Conservation (phyloP, 495 filamentous ascomycete genomes). For the Tuber microsphaerosporum region DNA sequence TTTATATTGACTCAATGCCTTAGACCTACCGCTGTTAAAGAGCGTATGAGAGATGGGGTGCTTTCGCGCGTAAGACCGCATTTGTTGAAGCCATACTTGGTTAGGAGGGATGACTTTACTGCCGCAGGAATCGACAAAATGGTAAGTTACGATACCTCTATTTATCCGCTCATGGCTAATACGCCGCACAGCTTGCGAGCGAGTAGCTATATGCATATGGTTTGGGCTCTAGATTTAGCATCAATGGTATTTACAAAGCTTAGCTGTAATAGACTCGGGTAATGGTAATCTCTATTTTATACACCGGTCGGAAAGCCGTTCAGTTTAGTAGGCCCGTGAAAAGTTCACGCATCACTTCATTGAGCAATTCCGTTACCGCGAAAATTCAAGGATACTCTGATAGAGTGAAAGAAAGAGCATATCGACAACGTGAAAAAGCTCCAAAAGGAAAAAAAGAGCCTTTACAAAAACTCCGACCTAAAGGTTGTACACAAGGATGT, state of each 20-base stretch:
- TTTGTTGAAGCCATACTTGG: slow-evolving; percentile 36
- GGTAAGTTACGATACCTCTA: slow-evolving; percentile 11
- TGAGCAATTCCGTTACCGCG: background rate
- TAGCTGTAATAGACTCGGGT: background rate
- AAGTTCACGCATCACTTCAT: background rate
- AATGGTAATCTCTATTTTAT: background rate
- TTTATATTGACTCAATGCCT: background rate
- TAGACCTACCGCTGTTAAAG: slow-evolving; percentile 34
- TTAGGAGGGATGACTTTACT: slow-evolving; percentile 40
- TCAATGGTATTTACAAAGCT: background rate
- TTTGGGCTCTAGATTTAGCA: background rate
- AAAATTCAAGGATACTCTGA: background rate
- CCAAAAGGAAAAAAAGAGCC: background rate
- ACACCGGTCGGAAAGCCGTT: background rate
- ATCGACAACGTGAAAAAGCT: background rate
- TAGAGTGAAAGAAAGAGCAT: background rate
- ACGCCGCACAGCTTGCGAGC: background rate
- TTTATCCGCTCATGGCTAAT: background rate
- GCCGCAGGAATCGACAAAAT: slow-evolving; percentile 40
- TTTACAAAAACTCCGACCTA: background rate
- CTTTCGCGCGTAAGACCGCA: slow-evolving; percentile 36
- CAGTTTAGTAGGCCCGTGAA: background rate
- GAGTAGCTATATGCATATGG: slow-evolving; percentile 3
- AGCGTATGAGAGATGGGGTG: slow-evolving; percentile 40
- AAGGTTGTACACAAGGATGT: background rate